Conservation (phyloP, 139 green algal species). For the Asterochloris sp. region DNA sequence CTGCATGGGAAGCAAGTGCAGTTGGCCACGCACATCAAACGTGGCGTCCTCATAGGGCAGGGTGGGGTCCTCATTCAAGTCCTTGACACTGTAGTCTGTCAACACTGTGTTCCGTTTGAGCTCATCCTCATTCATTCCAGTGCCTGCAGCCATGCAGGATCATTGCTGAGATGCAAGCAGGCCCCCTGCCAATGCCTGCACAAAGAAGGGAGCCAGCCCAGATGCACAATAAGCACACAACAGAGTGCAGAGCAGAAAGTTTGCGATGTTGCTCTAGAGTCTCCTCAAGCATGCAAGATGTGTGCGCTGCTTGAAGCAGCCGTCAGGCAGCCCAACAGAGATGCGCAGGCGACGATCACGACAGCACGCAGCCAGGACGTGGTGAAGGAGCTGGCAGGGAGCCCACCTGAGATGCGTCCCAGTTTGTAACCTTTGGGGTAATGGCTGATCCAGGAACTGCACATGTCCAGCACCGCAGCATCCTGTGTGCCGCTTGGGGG, state of each 20-base stretch:
- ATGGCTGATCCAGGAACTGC: slow-evolving; percentile 79
- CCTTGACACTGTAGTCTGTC: slow-evolving; percentile 53
- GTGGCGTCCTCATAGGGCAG: slow-evolving; percentile 62
- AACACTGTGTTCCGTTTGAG: slow-evolving; percentile 70
- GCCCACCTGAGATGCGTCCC: slow-evolving; percentile 52
- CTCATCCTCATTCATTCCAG: slow-evolving; percentile 85
- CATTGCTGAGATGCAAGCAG: too few relatives aligned
- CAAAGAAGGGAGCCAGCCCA: too few relatives aligned
- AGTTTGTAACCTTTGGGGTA: slow-evolving; percentile 79
- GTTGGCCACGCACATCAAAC: slow-evolving; percentile 51
- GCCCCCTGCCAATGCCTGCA: too few relatives aligned
- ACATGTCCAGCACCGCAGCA: slow-evolving; percentile 67
- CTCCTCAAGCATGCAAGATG: background rate
- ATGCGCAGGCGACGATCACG: too few relatives aligned
- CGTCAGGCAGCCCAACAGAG: background rate
- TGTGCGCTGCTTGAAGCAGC: background rate
- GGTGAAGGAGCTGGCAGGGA: too few relatives aligned
- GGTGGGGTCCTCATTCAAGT: slow-evolving; percentile 43
- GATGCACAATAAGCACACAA: too few relatives aligned
- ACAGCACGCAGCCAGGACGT: too few relatives aligned
- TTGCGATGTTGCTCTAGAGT: background rate
- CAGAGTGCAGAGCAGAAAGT: background rate
- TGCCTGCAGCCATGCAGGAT: slow-evolving; percentile 53
- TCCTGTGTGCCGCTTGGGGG: slow-evolving; percentile 48
- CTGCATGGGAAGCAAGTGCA: too few relatives aligned